These are phyloP conservation scores for Eucalyptus regnans DNA, from an alignment of 345 rosid species.

Conservation along the genomic window DNA sequence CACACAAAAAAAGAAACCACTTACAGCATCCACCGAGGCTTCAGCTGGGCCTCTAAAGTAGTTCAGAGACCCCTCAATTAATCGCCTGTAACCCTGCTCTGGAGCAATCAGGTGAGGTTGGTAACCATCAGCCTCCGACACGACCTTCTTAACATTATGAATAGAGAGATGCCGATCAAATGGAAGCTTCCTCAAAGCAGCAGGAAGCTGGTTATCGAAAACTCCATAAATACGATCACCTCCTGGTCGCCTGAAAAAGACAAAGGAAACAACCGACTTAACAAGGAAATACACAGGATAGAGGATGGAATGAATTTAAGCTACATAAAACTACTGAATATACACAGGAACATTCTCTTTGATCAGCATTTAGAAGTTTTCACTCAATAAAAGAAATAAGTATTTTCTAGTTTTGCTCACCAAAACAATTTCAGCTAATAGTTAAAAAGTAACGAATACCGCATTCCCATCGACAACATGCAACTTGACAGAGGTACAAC, in stretches of 20 bases:
- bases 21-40: constrained; percentile 85
- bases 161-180: constrained; percentile 78
- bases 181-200: constrained; percentile 83
- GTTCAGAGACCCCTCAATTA: constrained; percentile 51
- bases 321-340: background rate
- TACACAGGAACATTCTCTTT: background rate
- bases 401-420: background rate
- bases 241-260: constrained; percentile 53
- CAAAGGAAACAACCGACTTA: background rate
- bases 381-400: background rate
- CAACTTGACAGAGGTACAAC: background rate
- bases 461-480: background rate
- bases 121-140: constrained; percentile 83
- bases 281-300: background rate
- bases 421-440: background rate
- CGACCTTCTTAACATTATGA: constrained; percentile 64
- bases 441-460: background rate
- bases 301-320: background rate
- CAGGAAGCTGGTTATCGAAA: constrained; percentile 81
- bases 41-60: constrained; percentile 87
- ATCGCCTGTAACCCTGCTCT: constrained; percentile 75
- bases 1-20: constrained; percentile 1
- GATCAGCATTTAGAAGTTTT: background rate
- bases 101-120: constrained; percentile 89
- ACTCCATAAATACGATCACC: constrained; percentile 84